Conservation (phyloP, 208 protist species). For the Leishmania braziliensis region DNA sequence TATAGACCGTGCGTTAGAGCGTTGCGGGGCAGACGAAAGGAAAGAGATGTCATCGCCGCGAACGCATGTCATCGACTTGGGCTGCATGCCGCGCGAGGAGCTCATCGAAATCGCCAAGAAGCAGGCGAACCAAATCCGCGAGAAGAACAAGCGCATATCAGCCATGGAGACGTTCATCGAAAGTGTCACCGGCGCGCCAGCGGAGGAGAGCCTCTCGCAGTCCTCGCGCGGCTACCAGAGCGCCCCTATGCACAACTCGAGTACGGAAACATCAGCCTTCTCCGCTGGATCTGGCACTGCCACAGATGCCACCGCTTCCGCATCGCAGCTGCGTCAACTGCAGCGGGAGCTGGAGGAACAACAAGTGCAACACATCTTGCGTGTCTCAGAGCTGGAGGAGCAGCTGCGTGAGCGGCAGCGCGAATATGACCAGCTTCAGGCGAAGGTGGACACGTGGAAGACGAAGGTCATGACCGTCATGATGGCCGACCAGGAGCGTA, state of each 20-base stretch:
- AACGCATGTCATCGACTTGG: constrained; percentile 61
- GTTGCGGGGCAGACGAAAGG: neutral
- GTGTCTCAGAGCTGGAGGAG: constrained; percentile 42
- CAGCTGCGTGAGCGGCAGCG: constrained; percentile 25
- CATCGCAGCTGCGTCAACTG: constrained; percentile 17
- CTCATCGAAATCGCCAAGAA: constrained; percentile 69
- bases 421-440: constrained; percentile 33
- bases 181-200: constrained; percentile 32
- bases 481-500: constrained; percentile 35
- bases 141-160: constrained; percentile 57
- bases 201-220: constrained; percentile 18
- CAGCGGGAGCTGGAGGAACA: constrained; percentile 41
- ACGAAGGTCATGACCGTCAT: constrained; percentile 36
- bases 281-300: neutral
- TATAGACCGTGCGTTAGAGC: neutral
- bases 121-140: constrained; percentile 48
- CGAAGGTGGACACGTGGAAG: constrained; percentile 45
- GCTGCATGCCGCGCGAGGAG: constrained; percentile 49
- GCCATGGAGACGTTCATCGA: constrained; percentile 51
- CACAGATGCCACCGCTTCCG: neutral
- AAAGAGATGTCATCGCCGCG: constrained; percentile 23
- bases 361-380: constrained; percentile 28
- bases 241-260: neutral
- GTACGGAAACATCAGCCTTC: neutral
- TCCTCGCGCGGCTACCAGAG: neutral